Base-by-base conservation (phyloP, 2,329 filamentous ascomycete species). In the Exophiala lecanii-corni region DNA sequence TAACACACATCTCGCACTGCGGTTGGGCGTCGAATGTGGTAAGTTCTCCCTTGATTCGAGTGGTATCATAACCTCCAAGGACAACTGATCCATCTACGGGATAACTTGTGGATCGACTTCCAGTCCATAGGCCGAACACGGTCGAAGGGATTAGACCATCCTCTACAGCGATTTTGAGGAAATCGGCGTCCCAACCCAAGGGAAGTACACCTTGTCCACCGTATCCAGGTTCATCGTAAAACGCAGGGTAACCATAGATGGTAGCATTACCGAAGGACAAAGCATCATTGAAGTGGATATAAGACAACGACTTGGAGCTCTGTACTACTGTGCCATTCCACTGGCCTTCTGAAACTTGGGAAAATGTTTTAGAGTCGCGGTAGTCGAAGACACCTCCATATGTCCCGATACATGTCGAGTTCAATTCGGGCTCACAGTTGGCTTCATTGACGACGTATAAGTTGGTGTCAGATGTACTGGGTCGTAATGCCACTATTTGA, bases 381-480 rank as follows among this genome's bases (percentile, higher is more conserved):
- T 46, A 48, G 31, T 55, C 43, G 42, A 51, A 55, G 30, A 53
- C 50, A 31, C 53, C 53, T 13, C 53, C 53, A 23, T 42, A 47
- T 9, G 13, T 15, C 10, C 43, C 51, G 18, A 49, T 39, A 25
- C 53, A 55, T 1, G 53, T 38, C 9, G 44, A 31, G 23, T 53
- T 54, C 35, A 48, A 51, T n/a, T 51, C 37, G 15, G 45, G 43
- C 9, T 42, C 43, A 38, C 53, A 55, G 9, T 49, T 42, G 12
- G 36, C 53, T 36, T 34, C 30, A 28, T 55, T 55, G 38, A 50
- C 46, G 13, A 54, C 46, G 28, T 54, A 55, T 10, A 51, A 33
- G 17, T 42, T 39, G 13, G 51, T 44, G 28, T 54, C 43, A 7
- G 45, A 31, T 5, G 44, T 49, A 28, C 51, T 49, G 18, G 50